Evolutionary conservation across 176 grass and related monocot species (phyloP).

Genomic region (Oryza brachyantha): DNA sequence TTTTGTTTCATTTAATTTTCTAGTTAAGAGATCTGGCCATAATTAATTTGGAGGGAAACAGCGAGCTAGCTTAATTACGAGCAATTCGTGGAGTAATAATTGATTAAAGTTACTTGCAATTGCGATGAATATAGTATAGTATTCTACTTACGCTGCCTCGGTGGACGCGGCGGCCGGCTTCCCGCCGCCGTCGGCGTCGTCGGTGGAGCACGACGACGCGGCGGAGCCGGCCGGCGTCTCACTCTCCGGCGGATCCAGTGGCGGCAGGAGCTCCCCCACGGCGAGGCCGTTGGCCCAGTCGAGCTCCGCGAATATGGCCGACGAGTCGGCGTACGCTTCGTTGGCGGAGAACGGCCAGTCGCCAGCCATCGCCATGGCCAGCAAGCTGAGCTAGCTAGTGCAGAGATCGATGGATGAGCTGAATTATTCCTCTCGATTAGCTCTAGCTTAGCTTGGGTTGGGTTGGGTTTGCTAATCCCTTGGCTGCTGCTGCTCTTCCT

Average conservation of each 20-base stretch:
- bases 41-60: background rate
- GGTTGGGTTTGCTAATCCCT: too few species aligned
- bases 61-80: background rate
- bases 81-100: too few species aligned
- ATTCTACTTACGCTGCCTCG: conserved; percentile 45
- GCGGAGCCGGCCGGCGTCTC: conserved; percentile 19
- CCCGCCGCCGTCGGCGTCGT: conserved; percentile 27
- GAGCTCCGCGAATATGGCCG: conserved; percentile 47
- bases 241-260: conserved; percentile 38
- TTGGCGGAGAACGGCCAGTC: conserved; percentile 41
- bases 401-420: too few species aligned
- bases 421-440: background rate
- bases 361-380: conserved; percentile 19
- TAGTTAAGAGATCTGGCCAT: background rate
- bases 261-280: conserved; percentile 21
- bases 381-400: too few species aligned
- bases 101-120: background rate
- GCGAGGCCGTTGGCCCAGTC: conserved; percentile 38
- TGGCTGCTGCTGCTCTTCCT: too few species aligned
- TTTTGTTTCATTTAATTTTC: background rate
- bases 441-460: too few species aligned
- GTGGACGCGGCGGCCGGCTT: conserved; percentile 17
- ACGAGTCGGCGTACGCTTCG: conserved; percentile 35
- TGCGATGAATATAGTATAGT: background rate
- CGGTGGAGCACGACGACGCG: conserved; percentile 46